Evolutionary conservation across 176 grass and related monocot genomes (phyloP).

Genomic region (Triticum urartu): DNA sequence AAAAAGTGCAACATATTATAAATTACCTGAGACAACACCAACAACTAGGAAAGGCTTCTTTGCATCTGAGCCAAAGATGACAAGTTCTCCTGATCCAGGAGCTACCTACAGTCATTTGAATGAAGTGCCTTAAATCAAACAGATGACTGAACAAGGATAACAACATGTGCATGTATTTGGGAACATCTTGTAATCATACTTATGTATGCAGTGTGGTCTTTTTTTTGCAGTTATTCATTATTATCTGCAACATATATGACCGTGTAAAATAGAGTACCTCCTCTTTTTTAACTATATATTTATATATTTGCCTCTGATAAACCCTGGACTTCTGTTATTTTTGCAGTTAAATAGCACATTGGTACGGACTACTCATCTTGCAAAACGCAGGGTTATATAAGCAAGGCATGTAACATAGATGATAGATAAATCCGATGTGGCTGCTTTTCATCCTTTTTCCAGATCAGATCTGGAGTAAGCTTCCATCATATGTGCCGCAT

Average conservation of each 20-base stretch:
- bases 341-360: neutral
- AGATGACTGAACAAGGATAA: neutral
- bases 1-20: neutral
- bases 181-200: neutral
- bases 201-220: neutral
- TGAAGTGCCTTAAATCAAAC: neutral
- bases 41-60: conserved; percentile 54
- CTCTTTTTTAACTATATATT: neutral
- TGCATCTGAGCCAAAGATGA: conserved; percentile 41
- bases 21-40: conserved; percentile 58
- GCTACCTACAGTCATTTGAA: conserved; percentile 39
- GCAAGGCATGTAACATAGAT: neutral
- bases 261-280: neutral
- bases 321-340: neutral
- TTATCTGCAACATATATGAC: neutral
- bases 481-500: neutral
- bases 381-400: neutral
- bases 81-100: conserved; percentile 59
- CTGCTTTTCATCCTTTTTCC: neutral
- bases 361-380: neutral
- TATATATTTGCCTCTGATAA: neutral
- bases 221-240: neutral
- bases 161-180: neutral
- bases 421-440: neutral
- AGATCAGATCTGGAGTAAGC: neutral